Base-by-base conservation (phyloP, 441 rosid species). In the Adansonia rubrostipa region DNA sequence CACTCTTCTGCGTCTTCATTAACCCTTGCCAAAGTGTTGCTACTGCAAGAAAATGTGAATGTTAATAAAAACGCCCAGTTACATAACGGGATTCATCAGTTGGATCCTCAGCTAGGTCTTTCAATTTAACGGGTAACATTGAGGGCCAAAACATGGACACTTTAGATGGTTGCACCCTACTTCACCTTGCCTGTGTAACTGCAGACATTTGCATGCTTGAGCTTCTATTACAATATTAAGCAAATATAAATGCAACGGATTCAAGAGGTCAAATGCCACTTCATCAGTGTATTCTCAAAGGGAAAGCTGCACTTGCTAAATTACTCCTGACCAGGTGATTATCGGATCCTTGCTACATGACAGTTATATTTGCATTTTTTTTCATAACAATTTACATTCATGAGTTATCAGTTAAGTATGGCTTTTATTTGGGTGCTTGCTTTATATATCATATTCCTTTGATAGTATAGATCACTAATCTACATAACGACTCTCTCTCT, bases 191-290 rank as follows among this genome's bases (percentile, higher is more conserved):
- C 63, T 97, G 98, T 88, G 98, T 93, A 88, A 89, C 92, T 72
- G 92, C 93, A 19, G 99, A 97, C 80, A 86, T 97, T 48, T 96
- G 99, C 78, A 95, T 97, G 99, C 83, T 95, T n/a, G 99, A 97
- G 85, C 98, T 95, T 83, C 93, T 97, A 42, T 82, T 95, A 54
- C 99, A 97, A 79, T 97, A 95, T 70, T 98, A 98, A 79, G 97
- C 99, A 58, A 90, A 89, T 82, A 86, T 92, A 79, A 94, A 95
- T 82, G 86, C 93, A 51, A 82, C 81, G 9, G 98, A 93, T 85
- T 88, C 95, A 65, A 89, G 85, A 81, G 98, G 99, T 79, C 94
- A 92, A 74, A 88, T 87, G 5, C 99, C 99, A 2, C 87, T 97
- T 73, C 98, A 95, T 77, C 92, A 84, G 54, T 90, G 97, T 81